phyloP scores from a whole-genome alignment of 2,329 filamentous ascomycete species.

The Penicillium sp. region DNA sequence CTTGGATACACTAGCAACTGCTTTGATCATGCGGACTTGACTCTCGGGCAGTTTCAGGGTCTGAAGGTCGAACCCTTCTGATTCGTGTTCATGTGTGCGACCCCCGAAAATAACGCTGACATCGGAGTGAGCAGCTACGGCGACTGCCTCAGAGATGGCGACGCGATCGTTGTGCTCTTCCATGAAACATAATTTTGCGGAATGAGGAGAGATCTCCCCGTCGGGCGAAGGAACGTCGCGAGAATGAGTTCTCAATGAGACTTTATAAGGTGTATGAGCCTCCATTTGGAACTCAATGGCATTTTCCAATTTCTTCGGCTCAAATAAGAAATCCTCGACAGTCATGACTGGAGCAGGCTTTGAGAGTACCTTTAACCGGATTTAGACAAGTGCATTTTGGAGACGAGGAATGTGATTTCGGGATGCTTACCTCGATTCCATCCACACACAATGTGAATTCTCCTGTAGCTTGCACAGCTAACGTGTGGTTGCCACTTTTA shows the following conservation, averaged over 20 bases:
- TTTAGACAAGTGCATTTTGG: neutral
- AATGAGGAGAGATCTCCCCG: neutral
- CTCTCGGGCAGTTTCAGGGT: neutral
- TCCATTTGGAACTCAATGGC: neutral
- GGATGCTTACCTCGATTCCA: neutral
- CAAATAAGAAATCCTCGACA: neutral
- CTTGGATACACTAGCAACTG: neutral
- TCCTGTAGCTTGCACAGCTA: neutral
- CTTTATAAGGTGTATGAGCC: neutral
- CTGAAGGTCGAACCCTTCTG: neutral
- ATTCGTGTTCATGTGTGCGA: neutral
- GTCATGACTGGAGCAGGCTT: neutral
- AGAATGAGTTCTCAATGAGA: neutral
- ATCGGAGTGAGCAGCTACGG: neutral
- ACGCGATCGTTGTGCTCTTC: neutral
- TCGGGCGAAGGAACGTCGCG: neutral
- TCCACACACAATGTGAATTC: neutral
- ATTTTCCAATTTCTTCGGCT: neutral
- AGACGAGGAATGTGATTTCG: neutral
- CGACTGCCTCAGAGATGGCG: neutral
- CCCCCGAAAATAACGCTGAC: neutral
- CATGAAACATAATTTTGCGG: neutral
- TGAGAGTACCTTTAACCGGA: neutral
- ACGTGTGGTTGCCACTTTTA: neutral
- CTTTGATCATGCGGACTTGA: neutral